Conservation (phyloP, 1,284 basidiomycete genomes). For the Mycosarcoma maydis region DNA sequence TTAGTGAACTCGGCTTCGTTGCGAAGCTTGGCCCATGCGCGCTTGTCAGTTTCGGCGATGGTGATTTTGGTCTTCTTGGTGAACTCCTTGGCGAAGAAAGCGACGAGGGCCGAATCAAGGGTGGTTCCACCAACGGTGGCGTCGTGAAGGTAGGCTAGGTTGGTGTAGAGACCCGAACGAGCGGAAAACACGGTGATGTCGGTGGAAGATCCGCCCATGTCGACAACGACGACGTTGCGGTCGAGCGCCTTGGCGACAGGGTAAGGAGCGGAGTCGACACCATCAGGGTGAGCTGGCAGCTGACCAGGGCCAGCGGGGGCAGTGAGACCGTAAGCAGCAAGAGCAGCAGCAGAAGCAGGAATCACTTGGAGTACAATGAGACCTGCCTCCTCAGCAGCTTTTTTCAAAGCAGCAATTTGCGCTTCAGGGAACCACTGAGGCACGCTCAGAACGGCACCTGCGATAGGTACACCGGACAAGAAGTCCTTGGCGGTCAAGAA, state of each 20-base stretch:
- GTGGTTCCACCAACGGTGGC: constrained; percentile 73
- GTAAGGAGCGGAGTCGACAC: constrained; percentile 67
- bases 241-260: constrained; percentile 69
- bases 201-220: constrained; percentile 73
- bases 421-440: constrained; percentile 78
- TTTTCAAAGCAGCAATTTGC: constrained; percentile 78
- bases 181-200: constrained; percentile 71
- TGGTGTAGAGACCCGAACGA: constrained; percentile 71
- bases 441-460: constrained; percentile 84
- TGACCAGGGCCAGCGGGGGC: constrained; percentile 69
- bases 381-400: constrained; percentile 78
- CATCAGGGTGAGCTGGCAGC: constrained; percentile 63
- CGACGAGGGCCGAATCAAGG: constrained; percentile 84
- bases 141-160: constrained; percentile 70
- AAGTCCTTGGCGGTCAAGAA: constrained; percentile 90
- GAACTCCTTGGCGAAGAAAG: constrained; percentile 95
- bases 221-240: constrained; percentile 72
- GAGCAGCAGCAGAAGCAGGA: constrained; percentile 81
- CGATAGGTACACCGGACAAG: constrained; percentile 79
- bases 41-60: constrained; percentile 72
- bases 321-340: constrained; percentile 70
- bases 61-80: constrained; percentile 92
- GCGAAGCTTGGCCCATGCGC: constrained; percentile 90
- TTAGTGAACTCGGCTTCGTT: constrained; percentile 95
- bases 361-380: constrained; percentile 82